phyloP scores from a whole-genome alignment of 2,329 filamentous ascomycete species.

The Colletotrichum sp. region DNA sequence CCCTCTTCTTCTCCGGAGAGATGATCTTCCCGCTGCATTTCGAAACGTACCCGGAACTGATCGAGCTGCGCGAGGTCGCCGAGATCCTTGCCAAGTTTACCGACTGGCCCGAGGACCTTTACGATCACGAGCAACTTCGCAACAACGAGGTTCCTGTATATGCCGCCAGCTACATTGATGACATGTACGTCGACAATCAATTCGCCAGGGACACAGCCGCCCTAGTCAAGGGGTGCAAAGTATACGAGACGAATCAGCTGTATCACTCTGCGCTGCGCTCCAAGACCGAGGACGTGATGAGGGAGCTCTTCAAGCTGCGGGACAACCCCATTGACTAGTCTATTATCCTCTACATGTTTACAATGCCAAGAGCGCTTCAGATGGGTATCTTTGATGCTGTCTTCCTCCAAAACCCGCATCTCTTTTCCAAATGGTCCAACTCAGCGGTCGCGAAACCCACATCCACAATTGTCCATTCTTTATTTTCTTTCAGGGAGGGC shows the following conservation, averaged over 20 bases:
- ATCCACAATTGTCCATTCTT: slow-evolving; percentile 56
- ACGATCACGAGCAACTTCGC: slow-evolving; percentile 73
- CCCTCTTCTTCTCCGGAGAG: slow-evolving; percentile 85
- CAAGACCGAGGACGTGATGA: slow-evolving; percentile 77
- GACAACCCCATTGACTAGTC: slow-evolving; percentile 66
- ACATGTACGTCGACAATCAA: slow-evolving; percentile 90
- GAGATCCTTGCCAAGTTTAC: slow-evolving; percentile 69
- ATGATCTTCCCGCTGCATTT: slow-evolving; percentile 92
- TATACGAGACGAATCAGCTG: slow-evolving; percentile 84
- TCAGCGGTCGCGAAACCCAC: slow-evolving; percentile 45
- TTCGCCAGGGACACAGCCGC: slow-evolving; percentile 75
- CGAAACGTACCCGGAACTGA: slow-evolving; percentile 77
- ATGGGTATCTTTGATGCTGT: slow-evolving; percentile 51
- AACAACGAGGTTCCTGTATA: slow-evolving; percentile 86
- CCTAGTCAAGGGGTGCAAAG: slow-evolving; percentile 76
- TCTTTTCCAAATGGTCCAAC: slow-evolving; percentile 41
- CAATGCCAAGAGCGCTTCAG: slow-evolving; percentile 24
- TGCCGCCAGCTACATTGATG: slow-evolving; percentile 80
- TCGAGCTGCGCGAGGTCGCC: slow-evolving; percentile 69
- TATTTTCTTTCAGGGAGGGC: slow-evolving; percentile 41
- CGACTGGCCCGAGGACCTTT: slow-evolving; percentile 75
- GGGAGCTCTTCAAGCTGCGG: slow-evolving; percentile 75
- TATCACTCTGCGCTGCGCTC: slow-evolving; percentile 84
- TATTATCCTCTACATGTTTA: not conserved
- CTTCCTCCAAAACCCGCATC: slow-evolving; percentile 59